Evolutionary conservation across 768 basidiomycete species (phyloP), one percentile per base, ranked within the genome.

Genomic region (Cantharellus anzutake): DNA sequence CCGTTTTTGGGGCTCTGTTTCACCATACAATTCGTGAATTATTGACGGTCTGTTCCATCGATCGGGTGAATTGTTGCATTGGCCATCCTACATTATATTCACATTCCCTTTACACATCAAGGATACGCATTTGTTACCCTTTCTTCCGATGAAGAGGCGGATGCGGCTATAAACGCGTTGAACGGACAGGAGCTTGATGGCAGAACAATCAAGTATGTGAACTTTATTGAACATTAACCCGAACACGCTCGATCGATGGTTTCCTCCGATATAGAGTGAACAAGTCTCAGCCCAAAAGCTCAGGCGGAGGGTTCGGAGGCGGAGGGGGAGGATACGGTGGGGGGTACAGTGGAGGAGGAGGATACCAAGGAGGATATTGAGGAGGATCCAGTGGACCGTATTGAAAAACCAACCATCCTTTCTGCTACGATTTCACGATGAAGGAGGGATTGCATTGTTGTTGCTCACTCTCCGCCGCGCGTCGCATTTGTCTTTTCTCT

Each of bases 41-140:
- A 11, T 29, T 48, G 44, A 48, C 44, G 44, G 11, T 48, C 11
- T 48, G 44, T 11, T 48, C 44, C 44, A 11, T 48, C 20, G 20
- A 29, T 29, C 20, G 20, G 20, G 20, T 29, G 20, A 29, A 29
- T 29, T 29, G 20, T 29, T 29, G 20, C 20, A 29, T 29, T 29
- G 20, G 20, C 20, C 20, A 29, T 29, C 20, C 20, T 29, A 29
- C 20, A 29, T 29, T 29, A 29, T 29, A 29, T 29, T 29, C 20
- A 29, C 20, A 29, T 29, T 29, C 20, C 20, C 20, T 29, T 29
- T 29, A 29, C 20, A 29, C 20, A 29, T 29, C 11, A 11, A 48
- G 93, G 93, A 68, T 97, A 96, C 71, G 93, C 92, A 63, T 97
- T 97, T 73, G 92, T 97, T 62, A 93, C 87, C 59, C 92, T 75